phyloP scores from a whole-genome alignment of 768 basidiomycete genomes.

The Panaeolus papilionaceus region DNA sequence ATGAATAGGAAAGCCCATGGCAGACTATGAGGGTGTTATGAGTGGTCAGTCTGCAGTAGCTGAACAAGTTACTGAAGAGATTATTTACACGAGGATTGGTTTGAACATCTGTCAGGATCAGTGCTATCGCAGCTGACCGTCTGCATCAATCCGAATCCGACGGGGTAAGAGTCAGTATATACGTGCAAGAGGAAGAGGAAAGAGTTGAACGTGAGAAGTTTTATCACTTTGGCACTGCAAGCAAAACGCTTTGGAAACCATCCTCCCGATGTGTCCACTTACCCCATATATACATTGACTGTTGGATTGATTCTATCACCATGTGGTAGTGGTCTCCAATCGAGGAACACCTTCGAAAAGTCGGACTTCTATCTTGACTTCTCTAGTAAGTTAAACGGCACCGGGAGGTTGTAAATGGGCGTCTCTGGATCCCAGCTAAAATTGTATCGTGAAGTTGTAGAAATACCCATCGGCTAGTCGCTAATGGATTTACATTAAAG shows the following conservation, averaged over 20 bases:
- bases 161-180: not conserved
- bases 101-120: not conserved
- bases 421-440: no score
- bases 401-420: no score
- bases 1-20: not conserved
- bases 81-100: not conserved
- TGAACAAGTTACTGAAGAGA: not conserved
- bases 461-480: not conserved
- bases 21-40: not conserved
- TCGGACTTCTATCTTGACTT: no score
- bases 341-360: no score
- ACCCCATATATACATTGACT: not conserved
- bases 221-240: not conserved
- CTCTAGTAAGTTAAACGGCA: no score
- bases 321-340: no score
- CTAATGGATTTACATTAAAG: not conserved
- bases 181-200: not conserved
- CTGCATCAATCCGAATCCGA: not conserved
- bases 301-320: not conserved
- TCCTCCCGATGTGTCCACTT: not conserved
- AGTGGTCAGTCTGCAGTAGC: no score
- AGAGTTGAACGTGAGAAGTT: not conserved
- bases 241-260: conserved; percentile 9
- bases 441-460: no score
- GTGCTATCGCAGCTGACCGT: not conserved